Base-by-base conservation (phyloP, 331 rosid genomes). In the Malus hybrid region DNA sequence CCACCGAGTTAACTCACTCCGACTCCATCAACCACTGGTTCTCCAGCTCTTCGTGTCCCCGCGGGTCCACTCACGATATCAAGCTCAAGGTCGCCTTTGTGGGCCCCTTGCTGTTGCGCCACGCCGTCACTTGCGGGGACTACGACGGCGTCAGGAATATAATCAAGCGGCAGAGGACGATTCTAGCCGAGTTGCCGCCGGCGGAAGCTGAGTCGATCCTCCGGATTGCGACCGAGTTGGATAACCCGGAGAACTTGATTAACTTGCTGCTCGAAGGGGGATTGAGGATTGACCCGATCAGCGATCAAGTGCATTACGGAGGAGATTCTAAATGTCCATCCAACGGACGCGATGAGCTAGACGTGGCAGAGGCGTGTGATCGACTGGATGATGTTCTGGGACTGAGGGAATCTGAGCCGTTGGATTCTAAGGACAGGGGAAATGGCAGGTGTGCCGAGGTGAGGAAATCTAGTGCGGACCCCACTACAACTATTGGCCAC, bases 261-360 rank as follows among this genome's bases (percentile, higher is more conserved):
- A 85, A 84, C 77, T 65, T 90, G 79, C 83, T 90, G 3, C 87
- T 92, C 3, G 96, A 90, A 74, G 86, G 88, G 7, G 96, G 97
- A 32, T 72, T 88, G 87, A 90, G 87, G 67, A 79, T 84, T 18
- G 86, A 0, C 8, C n/a, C 3, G n/a, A 15, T 15, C 3, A 0
- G 48, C 6, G 75, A 66, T 31, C 42, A 39, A 7, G 54, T 33
- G 31, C 18, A 62, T 29, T 44, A 6, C 34, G 34, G 22, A 14
- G 59, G 22, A 69, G 84, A 74, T 55, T 65, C 71, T 7, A 48
- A 20, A 50, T 71, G 65, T 70, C 36, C 32, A 32, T 69, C 79
- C 10, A 70, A 79, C 6, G 90, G 55, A 12, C 19, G 52, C 56
- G 80, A 76, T 9, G 82, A 78, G 66, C 46, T 81, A 66, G 89